Evolutionary conservation across 2,329 filamentous ascomycete species (phyloP), one percentile per base, ranked within the genome.

Genomic region (Hysterium pulicare): DNA sequence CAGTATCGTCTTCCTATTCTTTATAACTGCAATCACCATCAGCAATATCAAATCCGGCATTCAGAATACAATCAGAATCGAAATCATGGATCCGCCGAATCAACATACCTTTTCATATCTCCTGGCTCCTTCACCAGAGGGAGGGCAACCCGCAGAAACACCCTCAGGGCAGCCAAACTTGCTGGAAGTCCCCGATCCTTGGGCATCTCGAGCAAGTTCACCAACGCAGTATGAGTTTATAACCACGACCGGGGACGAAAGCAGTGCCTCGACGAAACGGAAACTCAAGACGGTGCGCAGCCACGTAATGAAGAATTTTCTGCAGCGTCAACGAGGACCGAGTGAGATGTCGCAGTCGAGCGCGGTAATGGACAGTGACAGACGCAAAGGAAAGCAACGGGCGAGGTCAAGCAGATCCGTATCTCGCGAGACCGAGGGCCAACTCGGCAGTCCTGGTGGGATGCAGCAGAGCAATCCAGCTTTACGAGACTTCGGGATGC

Each of bases 251-350:
- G 53, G 53, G 17, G 47, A 50, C 9, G 50, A 51, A 23, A 51
- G 34, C 22, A 41, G 44, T 17, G 49, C 46, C 9, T 31, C 42
- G 4, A 35, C 43, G 33, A 53, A 50, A 33, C 44, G 46, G 26
- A 55, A 54, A 30, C 44, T 57, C 9, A 54, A 55, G 34, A 55
- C 49, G 3, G 53, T 57, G 13, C 46, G 53, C 30, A 57, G 53
- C 39, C 53, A 57, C 45, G 53, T 57, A 3, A 57, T 57, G 53
- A 53, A 52, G 22, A 54, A 55, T 22, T 55, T 51, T 31, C 35
- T 57, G 13, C 51, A 52, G 21, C 45, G 52, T 35, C 48, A 50
- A 38, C 46, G 51, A n/a, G n/a, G n/a, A n/a, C n/a, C n/a, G n/a
- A n/a, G n/a, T n/a, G 24, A 43, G 43, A 20, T 42, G 41, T n/a